Base-by-base conservation (phyloP, 1,139 yeast genomes). In the Magnusiomyces fungicola region DNA sequence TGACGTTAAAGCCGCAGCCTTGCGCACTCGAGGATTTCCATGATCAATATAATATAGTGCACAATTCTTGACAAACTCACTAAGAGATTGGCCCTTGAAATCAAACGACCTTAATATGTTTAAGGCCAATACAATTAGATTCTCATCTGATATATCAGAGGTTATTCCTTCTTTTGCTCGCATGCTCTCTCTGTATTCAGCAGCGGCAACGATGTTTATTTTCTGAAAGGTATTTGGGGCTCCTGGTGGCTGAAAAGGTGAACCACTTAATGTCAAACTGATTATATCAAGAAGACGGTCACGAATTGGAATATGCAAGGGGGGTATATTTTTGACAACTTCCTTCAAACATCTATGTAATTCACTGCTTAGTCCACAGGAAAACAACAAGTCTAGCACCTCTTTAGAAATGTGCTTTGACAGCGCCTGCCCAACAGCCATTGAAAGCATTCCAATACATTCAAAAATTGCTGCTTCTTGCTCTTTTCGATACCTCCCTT, bases 351-450 rank as follows among this genome's bases (percentile, higher is more conserved):
- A 87, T 52, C 80, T 79, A 61, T 87, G 81, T 79, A 90, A 79
- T 55, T 85, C 82, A 53, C 78, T 83, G 21, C 92, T 84, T 46
- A 92, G 73, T 0, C 96, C 87, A 56, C 96, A 88, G 49, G 84
- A 78, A 59, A 92, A 76, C 69, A 90, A 77, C 71, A 85, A 74
- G 56, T 84, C 94, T 51, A 92, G 69, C 23, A 90, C 77, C 59
- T 88, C 95, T 55, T 83, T 75, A 56, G 89, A 92, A 54, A 92
- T 71, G 62, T 88, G 92, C 62, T 90, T 90, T 0, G 97, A 85
- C 49, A 92, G 72, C 0, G 96, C 95, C n/a, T 96, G 95, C 0
- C 97, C 97, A 12, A 90, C 89, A 0, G 97, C 95, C 23, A 78
- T 76, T 0, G 96, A 90, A 45, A 92, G 70, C 68, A 87, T 85